A percentile compares a stretch with the other conserved stretches of the same genome.
Conservation (phyloP, 495 filamentous ascomycete genomes). For the Penicillium paradoxum region DNA sequence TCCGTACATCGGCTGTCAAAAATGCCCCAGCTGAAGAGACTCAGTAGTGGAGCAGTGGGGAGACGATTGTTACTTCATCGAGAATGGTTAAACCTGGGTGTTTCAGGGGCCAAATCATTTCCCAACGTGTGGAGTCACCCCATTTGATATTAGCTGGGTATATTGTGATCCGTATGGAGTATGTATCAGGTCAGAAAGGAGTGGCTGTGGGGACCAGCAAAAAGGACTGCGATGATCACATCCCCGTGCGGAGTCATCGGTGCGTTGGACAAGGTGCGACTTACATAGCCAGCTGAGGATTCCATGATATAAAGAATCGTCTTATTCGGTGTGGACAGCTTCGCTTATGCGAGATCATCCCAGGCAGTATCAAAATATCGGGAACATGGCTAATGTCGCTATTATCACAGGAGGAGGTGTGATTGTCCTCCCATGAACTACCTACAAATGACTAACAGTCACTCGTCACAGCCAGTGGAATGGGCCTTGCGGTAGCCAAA, state of each 20-base stretch:
- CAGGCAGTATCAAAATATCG: not conserved
- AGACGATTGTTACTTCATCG: not conserved
- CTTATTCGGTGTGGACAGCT: not conserved
- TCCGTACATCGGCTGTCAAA: not conserved
- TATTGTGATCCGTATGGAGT: not conserved
- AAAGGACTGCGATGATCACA: too few relatives aligned
- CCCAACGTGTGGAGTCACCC: too few relatives aligned
- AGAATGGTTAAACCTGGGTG: not conserved
- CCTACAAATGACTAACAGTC: not conserved
- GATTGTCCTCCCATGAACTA: not conserved
- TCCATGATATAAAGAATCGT: not conserved
- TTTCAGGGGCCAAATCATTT: not conserved
- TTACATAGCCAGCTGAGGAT: not conserved
- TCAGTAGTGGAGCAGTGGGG: not conserved
- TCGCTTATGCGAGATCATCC: not conserved
- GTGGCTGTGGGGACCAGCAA: not conserved
- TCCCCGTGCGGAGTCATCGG: too few relatives aligned
- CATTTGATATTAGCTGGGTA: not conserved
- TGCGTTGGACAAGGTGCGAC: too few relatives aligned
- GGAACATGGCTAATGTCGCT: constrained; percentile 11
- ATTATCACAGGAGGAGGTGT: constrained; percentile 22
- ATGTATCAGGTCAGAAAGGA: not conserved
- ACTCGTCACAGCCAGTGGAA: constrained; percentile 11
- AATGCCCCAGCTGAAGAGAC: not conserved
- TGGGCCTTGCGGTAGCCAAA: constrained; percentile 13